Base-by-base conservation (phyloP, 768 basidiomycete species). In the Pisolithus albus region DNA sequence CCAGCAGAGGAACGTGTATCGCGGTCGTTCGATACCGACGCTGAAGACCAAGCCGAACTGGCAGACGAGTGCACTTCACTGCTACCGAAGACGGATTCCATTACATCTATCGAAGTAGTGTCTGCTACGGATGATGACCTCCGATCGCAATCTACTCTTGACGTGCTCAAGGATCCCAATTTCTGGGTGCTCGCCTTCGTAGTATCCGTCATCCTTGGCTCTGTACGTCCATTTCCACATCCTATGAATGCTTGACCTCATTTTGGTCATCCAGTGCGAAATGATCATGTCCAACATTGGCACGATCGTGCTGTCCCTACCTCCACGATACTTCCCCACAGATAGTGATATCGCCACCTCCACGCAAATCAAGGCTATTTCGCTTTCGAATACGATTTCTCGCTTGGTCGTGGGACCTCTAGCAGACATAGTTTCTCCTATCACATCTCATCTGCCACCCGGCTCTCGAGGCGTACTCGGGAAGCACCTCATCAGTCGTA, bases 241-340 rank as follows among this genome's bases (percentile, higher is more conserved):
- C n/a, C n/a, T 18, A 6, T 41, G 21, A 15, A 42, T 38, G 49
- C 23, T 23, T 7, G 8, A 7, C 23, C 9, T 36, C 7, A 42
- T 23, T 26, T 46, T 18, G 42, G 48, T 46, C 40, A 50, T 49
- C 28, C 3, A 88, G 85, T 79, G 77, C 43, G 88, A 90, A 64
- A 90, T 88, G 87, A 75, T 92, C 19, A 82, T 91, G 18, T 84
- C 87, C 18, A 92, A 89, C 59, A 82, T 92, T 44, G 88, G 87
- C 36, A 81, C 84, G 1, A 85, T 91, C 47, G 76, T 84, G 13
- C 67, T 84, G 4, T 82, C 88, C 13, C 75, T 89, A 34, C 79
- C 81, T 8, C 60, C 67, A 15, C 47, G 64, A 18, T 26, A 37
- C 21, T 41, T 61, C 7, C 36, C 49, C 18, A 49, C 56, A 32